Evolutionary conservation across 208 protist genomes (phyloP).

Genomic region (Lotmaria passim): DNA sequence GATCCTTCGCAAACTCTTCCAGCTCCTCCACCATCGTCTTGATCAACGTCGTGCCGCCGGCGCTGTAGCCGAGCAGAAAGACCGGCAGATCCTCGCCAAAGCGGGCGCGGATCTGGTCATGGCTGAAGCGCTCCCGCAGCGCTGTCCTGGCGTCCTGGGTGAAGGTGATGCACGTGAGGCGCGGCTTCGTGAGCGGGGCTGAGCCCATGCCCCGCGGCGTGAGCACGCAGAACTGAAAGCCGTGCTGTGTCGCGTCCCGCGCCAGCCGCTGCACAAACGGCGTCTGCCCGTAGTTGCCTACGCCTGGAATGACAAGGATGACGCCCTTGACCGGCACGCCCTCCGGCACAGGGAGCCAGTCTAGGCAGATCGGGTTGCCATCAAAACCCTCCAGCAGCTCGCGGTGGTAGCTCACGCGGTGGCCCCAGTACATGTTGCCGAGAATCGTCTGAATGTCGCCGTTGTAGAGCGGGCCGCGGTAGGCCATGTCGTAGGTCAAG

Average conservation of each 20-base stretch:
- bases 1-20: slow-evolving; percentile 18
- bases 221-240: slow-evolving; percentile 58
- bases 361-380: slow-evolving; percentile 66
- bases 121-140: slow-evolving; percentile 34
- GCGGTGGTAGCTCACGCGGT: slow-evolving; percentile 45
- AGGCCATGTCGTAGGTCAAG: slow-evolving; percentile 41
- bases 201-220: slow-evolving; percentile 67
- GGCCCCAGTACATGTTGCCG: slow-evolving; percentile 20
- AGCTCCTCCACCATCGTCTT: slow-evolving; percentile 54
- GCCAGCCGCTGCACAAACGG: slow-evolving; percentile 47
- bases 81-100: slow-evolving; percentile 41
- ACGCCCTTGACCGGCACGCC: slow-evolving; percentile 38
- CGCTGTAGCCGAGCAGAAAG: slow-evolving; percentile 55
- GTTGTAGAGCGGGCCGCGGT: slow-evolving; percentile 60
- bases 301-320: slow-evolving; percentile 55
- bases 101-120: slow-evolving; percentile 16
- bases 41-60: slow-evolving; percentile 42
- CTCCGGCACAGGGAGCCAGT: slow-evolving; percentile 42
- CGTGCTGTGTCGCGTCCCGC: slow-evolving; percentile 19
- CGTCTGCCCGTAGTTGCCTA: slow-evolving; percentile 51
- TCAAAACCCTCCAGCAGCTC: slow-evolving; percentile 50
- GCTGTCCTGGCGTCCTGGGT: slow-evolving; percentile 45
- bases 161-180: slow-evolving; percentile 52
- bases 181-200: slow-evolving; percentile 45
- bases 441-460: slow-evolving; percentile 65